These are phyloP conservation scores for Talaromyces sp. DNA, from an alignment of 2,329 filamentous ascomycete species.

Conservation along the genomic window DNA sequence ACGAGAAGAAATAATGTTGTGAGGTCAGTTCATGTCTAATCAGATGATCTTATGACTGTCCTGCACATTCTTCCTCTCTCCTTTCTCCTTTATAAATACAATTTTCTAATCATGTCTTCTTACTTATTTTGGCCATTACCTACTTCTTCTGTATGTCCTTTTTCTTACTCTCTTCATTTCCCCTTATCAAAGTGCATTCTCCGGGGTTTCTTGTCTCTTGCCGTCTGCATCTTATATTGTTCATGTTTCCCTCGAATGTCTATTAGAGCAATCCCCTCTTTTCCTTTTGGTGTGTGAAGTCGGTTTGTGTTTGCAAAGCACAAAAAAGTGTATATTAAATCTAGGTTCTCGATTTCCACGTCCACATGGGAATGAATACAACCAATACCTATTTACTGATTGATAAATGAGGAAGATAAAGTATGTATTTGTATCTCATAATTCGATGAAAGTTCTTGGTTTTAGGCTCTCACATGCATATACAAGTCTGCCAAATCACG, in stretches of 20 bases:
- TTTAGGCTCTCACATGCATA: neutral
- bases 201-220: constrained; percentile 4
- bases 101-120: constrained; percentile 12
- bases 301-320: neutral
- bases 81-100: neutral
- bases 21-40: neutral
- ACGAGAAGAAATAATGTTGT: constrained; percentile 15
- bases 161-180: neutral
- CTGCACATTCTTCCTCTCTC: neutral
- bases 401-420: neutral
- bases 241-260: neutral
- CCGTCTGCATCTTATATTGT: constrained; percentile 3
- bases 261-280: constrained; percentile 11
- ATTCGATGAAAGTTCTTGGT: neutral
- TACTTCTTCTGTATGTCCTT: constrained; percentile 7
- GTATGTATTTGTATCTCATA: neutral
- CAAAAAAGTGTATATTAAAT: constrained; percentile 2
- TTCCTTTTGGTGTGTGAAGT: neutral
- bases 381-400: neutral
- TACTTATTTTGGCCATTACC: neutral
- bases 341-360: neutral
- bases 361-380: neutral
- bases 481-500: neutral
- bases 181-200: constrained; percentile 10
- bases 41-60: neutral